These are phyloP conservation scores for Cyberlindnera japonica DNA, from an alignment of 805 yeast species.

Conservation along the genomic window DNA sequence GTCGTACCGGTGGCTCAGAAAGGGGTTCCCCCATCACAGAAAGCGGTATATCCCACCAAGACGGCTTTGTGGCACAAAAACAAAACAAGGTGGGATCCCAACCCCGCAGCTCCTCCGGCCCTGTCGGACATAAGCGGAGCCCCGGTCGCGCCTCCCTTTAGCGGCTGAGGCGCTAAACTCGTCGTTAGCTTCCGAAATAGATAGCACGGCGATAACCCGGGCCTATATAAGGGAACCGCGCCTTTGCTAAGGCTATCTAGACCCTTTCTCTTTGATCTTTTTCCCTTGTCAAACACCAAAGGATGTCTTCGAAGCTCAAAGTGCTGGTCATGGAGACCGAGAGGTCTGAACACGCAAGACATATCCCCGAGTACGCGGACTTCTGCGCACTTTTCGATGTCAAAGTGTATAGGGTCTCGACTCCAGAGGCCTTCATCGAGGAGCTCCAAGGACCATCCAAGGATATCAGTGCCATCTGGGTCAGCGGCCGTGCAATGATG, in stretches of 20 bases:
- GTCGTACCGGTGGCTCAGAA: not conserved
- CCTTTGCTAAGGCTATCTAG: too few relatives aligned
- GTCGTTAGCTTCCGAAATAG: not conserved
- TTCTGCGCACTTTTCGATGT: conserved; percentile 40
- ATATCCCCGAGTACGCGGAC: conserved; percentile 42
- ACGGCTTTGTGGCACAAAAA: not conserved
- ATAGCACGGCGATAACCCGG: too few relatives aligned
- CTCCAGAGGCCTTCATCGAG: conserved; percentile 38
- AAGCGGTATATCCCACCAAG: too few relatives aligned
- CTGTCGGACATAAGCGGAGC: not conserved
- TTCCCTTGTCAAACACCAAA: not conserved
- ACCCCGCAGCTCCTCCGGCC: too few relatives aligned
- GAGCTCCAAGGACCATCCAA: conserved; percentile 37
- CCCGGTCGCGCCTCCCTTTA: conserved; percentile 2
- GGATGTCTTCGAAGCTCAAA: conserved; percentile 18
- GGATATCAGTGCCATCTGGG: conserved; percentile 50
- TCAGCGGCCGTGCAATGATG: conserved; percentile 51
- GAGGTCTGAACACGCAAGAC: conserved; percentile 44
- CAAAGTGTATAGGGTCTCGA: conserved; percentile 35
- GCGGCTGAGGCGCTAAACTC: not conserved
- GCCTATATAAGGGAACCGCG: too few relatives aligned
- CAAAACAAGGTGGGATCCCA: not conserved
- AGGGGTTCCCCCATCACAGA: too few relatives aligned
- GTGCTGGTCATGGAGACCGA: conserved; percentile 32
- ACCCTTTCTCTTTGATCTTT: not conserved